Evolutionary conservation across 331 rosid genomes (phyloP).

Genomic region (Acacia pycnantha): DNA sequence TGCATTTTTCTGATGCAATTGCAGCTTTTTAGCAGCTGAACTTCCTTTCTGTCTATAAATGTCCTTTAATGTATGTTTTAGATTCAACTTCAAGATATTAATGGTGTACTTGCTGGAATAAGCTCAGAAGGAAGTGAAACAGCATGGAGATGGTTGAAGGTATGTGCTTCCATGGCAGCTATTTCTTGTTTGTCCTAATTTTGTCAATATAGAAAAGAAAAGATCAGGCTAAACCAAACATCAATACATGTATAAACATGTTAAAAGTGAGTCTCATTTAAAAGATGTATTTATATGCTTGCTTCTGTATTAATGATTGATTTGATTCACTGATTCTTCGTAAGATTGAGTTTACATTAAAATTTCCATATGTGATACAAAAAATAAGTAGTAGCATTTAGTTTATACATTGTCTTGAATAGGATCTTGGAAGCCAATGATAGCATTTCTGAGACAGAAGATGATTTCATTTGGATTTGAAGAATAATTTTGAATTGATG

Average conservation of each 20-base stretch:
- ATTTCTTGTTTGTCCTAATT: background rate
- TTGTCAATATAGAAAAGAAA: background rate
- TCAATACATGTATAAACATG: background rate
- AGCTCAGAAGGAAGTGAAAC: constrained; percentile 49
- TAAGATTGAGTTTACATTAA: no score
- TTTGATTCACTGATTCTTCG: no score
- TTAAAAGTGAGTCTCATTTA: background rate
- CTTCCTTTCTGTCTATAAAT: background rate
- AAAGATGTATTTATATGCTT: background rate
- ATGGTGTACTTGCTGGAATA: constrained; percentile 45
- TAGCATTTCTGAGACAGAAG: constrained; percentile 1
- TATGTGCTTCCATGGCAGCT: constrained; percentile 27
- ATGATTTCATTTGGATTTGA: background rate
- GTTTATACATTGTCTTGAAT: no score
- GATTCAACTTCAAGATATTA: constrained; percentile 60
- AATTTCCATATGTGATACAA: no score
- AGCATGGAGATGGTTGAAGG: constrained; percentile 72
- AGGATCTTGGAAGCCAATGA: background rate
- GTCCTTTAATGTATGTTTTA: constrained; percentile 6
- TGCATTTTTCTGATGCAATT: background rate
- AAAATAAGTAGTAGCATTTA: no score
- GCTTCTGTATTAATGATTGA: background rate
- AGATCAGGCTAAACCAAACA: background rate
- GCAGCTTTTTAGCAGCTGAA: background rate
- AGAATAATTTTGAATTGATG: constrained; percentile 10